Evolutionary conservation across 495 filamentous ascomycete species (phyloP), one percentile per base, ranked within the genome.

Genomic region (Penicillium parvum): DNA sequence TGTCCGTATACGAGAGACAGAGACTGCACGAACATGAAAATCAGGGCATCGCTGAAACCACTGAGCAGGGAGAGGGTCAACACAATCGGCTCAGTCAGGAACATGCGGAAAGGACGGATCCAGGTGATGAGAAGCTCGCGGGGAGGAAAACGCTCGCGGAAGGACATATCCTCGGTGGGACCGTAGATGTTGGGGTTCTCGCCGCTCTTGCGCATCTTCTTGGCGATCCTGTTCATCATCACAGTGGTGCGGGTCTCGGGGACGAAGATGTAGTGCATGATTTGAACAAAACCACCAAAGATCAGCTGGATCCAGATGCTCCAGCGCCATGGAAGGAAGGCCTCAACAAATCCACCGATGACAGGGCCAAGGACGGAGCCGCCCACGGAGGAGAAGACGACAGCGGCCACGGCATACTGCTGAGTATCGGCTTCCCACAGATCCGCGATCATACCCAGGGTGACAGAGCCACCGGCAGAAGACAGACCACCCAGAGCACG

Each of bases 11-110:
- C 78, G 9, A 79, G 66, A 8, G 59, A 39, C 47, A 80, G 79
- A 9, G 74, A 79, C 48, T 83, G 75, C 28, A 84, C 67, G 64
- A 83, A 83, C 72, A 81, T 84, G 63, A 82, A 84, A 51, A 82
- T 78, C 35, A 82, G 62, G 18, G 76, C 76, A 40, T 82, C 78
- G 37, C 75, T 79, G 70, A 82, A 81, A 32, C 78, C 78, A 45
- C 72, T 76, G n/a, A 82, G 50, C 4, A 79, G 55, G 17, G 78
- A 81, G 6, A 80, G 64, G 16, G 61, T 66, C 40, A 81, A 61
- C n/a, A 81, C 78, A 45, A 82, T 82, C 2, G 78, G 78, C 55
- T 82, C 78, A 10, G 72, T 77, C 16, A 79, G 19, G 56, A 80
- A 79, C 78, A 82, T 82, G 37, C 58, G 61, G 67, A 82, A 82